These are phyloP conservation scores for Plantago rigida DNA, from an alignment of 305 asterid genomes.

Conservation along the genomic window DNA sequence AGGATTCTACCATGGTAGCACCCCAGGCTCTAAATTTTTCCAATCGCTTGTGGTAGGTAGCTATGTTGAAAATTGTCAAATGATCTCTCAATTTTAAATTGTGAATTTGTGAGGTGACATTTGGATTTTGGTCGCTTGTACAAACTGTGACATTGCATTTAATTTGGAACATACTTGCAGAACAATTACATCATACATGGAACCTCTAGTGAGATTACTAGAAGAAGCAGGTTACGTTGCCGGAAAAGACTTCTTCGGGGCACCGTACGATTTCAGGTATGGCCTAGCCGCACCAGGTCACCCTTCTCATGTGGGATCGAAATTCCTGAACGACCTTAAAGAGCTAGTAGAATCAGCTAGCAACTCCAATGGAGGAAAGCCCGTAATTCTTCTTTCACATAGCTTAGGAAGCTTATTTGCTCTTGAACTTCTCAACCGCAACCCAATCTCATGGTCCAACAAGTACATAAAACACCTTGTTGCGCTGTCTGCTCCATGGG, in stretches of 20 bases:
- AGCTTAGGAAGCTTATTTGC: conserved; percentile 67
- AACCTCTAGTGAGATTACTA: conserved; percentile 46
- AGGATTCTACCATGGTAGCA: too few relatives aligned
- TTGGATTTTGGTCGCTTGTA: too few relatives aligned
- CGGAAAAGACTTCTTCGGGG: conserved; percentile 63
- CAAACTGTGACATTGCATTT: too few relatives aligned
- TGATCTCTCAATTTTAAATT: too few relatives aligned
- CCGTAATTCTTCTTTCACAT: conserved; percentile 63
- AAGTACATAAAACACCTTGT: conserved; percentile 60
- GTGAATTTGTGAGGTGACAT: too few relatives aligned
- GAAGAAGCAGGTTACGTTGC: conserved; percentile 52
- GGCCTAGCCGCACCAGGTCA: conserved; percentile 64
- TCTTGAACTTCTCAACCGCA: conserved; percentile 49
- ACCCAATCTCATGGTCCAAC: conserved; percentile 42
- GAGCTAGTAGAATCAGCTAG: conserved; percentile 48
- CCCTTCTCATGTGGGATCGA: conserved; percentile 44
- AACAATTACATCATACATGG: conserved; percentile 59
- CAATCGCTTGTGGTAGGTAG: too few relatives aligned
- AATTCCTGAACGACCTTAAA: conserved; percentile 46
- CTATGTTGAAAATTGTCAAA: too few relatives aligned
- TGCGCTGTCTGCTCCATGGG: conserved; percentile 82
- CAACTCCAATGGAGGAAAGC: conserved; percentile 41
- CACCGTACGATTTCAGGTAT: conserved; percentile 81
- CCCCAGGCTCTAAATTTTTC: too few relatives aligned
- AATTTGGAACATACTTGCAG: conserved; percentile 30